These are phyloP conservation scores for Diplodia corticola DNA, from an alignment of 2,329 filamentous ascomycete species.

Conservation along the genomic window DNA sequence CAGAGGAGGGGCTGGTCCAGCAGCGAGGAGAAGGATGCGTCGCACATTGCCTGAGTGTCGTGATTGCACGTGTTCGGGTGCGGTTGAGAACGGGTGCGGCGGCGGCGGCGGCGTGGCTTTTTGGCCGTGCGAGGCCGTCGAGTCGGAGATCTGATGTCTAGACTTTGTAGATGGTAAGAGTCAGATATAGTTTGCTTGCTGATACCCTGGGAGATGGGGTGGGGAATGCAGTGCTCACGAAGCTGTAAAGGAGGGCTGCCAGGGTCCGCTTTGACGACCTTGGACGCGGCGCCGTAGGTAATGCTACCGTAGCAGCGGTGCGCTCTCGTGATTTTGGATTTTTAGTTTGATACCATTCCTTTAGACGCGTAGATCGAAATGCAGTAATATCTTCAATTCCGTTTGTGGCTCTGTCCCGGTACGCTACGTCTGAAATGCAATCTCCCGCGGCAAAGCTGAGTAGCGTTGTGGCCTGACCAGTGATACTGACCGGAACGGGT, in stretches of 20 bases:
- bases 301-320: not conserved
- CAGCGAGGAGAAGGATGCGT: not conserved
- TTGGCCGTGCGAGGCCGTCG: not conserved
- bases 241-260: not conserved
- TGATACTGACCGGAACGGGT: not conserved
- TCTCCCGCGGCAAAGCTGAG: not conserved
- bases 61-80: not conserved
- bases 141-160: not conserved
- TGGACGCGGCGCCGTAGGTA: not conserved
- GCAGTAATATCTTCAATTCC: not conserved
- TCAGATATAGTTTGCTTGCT: not conserved
- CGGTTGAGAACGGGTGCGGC: not conserved
- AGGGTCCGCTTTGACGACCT: not conserved
- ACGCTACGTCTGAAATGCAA: not conserved
- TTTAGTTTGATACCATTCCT: not conserved
- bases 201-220: constrained; percentile 1
- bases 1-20: not conserved
- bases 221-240: not conserved
- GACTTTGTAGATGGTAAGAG: not conserved
- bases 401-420: not conserved
- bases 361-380: not conserved
- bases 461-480: not conserved
- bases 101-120: not conserved
- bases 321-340: not conserved
- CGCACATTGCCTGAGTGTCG: not conserved